Base-by-base conservation (phyloP, 2,329 filamentous ascomycete species). In the Triangularia verruculosa region DNA sequence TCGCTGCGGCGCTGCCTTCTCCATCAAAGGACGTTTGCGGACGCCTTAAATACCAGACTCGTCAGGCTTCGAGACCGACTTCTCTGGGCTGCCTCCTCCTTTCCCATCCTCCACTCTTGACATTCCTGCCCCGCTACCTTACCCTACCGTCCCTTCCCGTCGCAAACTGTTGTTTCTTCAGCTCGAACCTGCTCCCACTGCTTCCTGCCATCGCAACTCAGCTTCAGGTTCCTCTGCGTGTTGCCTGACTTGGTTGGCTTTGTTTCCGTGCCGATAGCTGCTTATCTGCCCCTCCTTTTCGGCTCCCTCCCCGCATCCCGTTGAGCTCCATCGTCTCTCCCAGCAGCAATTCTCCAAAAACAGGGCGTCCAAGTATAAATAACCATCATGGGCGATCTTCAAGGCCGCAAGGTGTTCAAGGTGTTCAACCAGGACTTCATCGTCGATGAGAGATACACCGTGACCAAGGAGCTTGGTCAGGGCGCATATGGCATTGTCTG, bases 351-450 rank as follows among this genome's bases (percentile, higher is more conserved):
- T 54, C n/a, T 12, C 12, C 51, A 25, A 54, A 6, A 24, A 47
- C n/a, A n/a, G n/a, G 13, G 20, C 7, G 28, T 54, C 12, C 12
- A 13, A 13, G 27, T 7, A 59, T 52, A 28, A 17, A 62, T 28
- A 13, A 55, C 54, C 64, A 59, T 60, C 63, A 77, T 77, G 75
- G 72, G 72, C 65, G 75, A 77, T 67, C 70, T 77, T 24, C 73
- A 76, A 64, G 75, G 74, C 56, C 89, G 93, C 79, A 97, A 97
- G 85, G 87, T 94, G 78, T 97, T 97, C 86, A 97, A 96, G 88
- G 93, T 99, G 77, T 99, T 99, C 82, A 97, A 97, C 84, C 95
- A 99, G 76, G 95, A 99, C 82, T 99, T 99, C 76, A 89, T 97
- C 72, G 95, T 98, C 74, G 95, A 98, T 77, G 94, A 98, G 79